Evolutionary conservation across 345 rosid species (phyloP).

Genomic region (Lumnitzera littorea): DNA sequence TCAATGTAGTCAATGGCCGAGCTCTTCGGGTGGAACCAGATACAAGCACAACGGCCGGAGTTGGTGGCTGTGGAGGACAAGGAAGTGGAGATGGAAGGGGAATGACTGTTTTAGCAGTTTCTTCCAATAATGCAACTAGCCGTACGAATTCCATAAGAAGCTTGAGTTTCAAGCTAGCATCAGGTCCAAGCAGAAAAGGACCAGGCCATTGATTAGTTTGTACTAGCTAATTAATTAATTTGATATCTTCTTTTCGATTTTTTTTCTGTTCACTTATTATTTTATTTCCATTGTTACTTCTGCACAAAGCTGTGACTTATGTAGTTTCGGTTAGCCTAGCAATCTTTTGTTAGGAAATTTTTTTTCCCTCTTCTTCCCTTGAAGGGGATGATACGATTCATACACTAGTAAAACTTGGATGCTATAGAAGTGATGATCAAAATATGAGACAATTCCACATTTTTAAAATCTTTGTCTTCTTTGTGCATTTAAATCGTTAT

Average conservation of each 20-base stretch:
- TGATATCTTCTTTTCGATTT: not conserved
- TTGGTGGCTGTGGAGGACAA: no score
- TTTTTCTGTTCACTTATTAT: not conserved
- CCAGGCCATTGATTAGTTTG: not conserved
- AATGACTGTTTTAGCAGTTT: not conserved
- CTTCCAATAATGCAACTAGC: not conserved
- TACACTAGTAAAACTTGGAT: no score
- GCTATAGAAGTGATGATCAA: no score
- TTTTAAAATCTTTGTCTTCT: no score
- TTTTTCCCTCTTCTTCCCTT: no score
- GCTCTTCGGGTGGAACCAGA: not conserved
- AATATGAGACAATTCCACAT: no score
- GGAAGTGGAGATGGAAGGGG: not conserved
- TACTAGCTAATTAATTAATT: not conserved
- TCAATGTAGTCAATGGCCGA: not conserved
- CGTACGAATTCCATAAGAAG: not conserved
- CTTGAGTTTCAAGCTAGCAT: not conserved
- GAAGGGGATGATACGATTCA: no score
- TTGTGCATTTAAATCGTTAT: no score
- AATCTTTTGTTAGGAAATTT: no score
- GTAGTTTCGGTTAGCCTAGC: no score
- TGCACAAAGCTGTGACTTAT: no score
- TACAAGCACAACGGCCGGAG: no score
- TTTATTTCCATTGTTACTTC: not conserved
- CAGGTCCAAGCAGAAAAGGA: conserved; percentile 3